Percentiles rank a stretch among this genome's conserved stretches.
These are phyloP conservation scores for Pseudovirgaria hyperparasitica DNA, from an alignment of 2,329 filamentous ascomycete species.

Conservation along the genomic window DNA sequence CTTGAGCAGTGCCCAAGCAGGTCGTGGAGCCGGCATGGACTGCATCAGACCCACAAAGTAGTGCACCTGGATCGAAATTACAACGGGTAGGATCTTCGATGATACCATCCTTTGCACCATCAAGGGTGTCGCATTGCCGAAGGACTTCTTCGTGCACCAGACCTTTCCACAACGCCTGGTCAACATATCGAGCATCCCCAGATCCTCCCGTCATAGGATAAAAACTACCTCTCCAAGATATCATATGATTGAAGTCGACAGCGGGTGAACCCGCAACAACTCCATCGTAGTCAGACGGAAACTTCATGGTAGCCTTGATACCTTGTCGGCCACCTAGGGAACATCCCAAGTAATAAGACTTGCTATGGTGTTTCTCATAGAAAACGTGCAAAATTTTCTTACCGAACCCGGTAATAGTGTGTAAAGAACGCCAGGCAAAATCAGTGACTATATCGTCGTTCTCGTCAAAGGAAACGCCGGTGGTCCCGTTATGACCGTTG, in stretches of 20 bases:
- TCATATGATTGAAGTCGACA: conserved; percentile 18
- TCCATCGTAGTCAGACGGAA: conserved; percentile 21
- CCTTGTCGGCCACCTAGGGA: conserved; percentile 22
- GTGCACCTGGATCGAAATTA: conserved; percentile 22
- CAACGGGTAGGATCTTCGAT: conserved; percentile 31
- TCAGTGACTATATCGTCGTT: conserved; percentile 35
- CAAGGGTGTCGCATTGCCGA: conserved; percentile 36
- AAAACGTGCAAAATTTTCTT: conserved; percentile 25
- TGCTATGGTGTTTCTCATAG: conserved; percentile 23
- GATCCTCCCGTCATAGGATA: conserved; percentile 14
- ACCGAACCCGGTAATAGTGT: conserved; percentile 25
- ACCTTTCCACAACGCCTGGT: conserved; percentile 11
- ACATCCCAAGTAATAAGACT: conserved; percentile 24
- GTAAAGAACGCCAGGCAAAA: conserved; percentile 34
- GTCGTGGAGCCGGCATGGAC: conserved; percentile 11
- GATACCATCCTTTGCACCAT: conserved; percentile 35
- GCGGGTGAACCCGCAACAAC: conserved; percentile 20
- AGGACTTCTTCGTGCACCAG: conserved; percentile 32
- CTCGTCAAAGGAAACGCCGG: conserved; percentile 30
- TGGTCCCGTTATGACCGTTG: conserved; percentile 30
- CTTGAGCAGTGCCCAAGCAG: conserved; percentile 31
- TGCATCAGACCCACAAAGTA: conserved; percentile 20
- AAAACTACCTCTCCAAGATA: conserved; percentile 19
- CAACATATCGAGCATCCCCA: conserved; percentile 13
- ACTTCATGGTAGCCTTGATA: conserved; percentile 14